Evolutionary conservation across 192 early-diverging fungal species (phyloP).

Genomic region (Linnemannia elongata): DNA sequence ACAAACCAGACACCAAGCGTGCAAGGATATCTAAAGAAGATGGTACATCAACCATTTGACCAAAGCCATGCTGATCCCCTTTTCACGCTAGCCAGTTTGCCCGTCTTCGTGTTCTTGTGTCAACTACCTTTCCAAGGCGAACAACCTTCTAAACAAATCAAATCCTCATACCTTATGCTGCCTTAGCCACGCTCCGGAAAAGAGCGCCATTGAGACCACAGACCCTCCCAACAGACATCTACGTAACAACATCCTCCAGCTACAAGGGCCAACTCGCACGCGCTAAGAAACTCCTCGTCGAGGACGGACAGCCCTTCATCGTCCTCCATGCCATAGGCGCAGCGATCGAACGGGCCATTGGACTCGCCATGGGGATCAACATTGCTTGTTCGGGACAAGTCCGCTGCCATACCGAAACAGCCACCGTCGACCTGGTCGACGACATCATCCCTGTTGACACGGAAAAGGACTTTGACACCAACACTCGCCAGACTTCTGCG

Average conservation of each 20-base stretch:
- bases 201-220: constrained; percentile 73
- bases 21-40: constrained; percentile 41
- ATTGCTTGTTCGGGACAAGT: constrained; percentile 70
- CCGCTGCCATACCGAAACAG: constrained; percentile 73
- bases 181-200: constrained; percentile 64
- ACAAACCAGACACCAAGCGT: constrained; percentile 36
- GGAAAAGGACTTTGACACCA: constrained; percentile 69
- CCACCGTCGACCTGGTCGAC: constrained; percentile 80
- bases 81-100: background rate
- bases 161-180: too few species aligned
- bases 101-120: background rate
- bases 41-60: constrained; percentile 5
- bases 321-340: constrained; percentile 87
- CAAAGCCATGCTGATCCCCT: background rate
- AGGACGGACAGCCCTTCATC: constrained; percentile 71
- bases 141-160: background rate
- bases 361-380: constrained; percentile 74
- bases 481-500: constrained; percentile 74
- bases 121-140: background rate
- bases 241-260: constrained; percentile 77
- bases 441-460: constrained; percentile 81
- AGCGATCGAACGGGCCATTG: constrained; percentile 76
- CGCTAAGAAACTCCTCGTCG: constrained; percentile 74
- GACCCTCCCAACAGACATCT: constrained; percentile 81
- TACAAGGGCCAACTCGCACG: constrained; percentile 72